Percentiles rank a stretch among this genome's conserved stretches.
Evolutionary conservation across 2,329 filamentous ascomycete genomes (phyloP).

Genomic region (Pezicula radicicola): DNA sequence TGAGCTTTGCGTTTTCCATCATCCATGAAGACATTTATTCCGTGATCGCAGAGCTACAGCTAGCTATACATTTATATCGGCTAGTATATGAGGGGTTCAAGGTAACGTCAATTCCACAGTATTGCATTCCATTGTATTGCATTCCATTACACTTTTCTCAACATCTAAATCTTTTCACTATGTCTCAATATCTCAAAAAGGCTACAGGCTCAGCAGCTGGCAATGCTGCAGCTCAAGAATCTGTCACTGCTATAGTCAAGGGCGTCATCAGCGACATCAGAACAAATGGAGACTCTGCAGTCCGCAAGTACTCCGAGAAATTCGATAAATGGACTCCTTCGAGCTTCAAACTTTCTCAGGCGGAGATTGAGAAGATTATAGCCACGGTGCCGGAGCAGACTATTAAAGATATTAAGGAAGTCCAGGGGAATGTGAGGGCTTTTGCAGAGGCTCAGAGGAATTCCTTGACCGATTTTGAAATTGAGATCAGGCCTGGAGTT

Average conservation of each 20-base stretch:
- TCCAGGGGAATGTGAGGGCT: constrained; percentile 44
- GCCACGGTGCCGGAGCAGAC: constrained; percentile 41
- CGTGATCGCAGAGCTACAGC: background rate
- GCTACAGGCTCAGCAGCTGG: background rate
- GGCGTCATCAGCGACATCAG: constrained; percentile 45
- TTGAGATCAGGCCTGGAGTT: constrained; percentile 47
- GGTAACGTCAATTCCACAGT: too few relatives aligned
- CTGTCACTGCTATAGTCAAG: constrained; percentile 39
- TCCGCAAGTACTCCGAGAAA: constrained; percentile 46
- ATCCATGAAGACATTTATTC: background rate
- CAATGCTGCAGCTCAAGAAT: background rate
- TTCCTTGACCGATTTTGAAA: constrained; percentile 45
- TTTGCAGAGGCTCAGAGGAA: constrained; percentile 47
- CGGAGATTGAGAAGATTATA: constrained; percentile 43
- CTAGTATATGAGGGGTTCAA: too few relatives aligned
- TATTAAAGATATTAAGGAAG: constrained; percentile 50
- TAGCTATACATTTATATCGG: background rate
- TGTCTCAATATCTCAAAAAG: constrained; percentile 7
- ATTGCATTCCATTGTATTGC: too few relatives aligned
- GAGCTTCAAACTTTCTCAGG: constrained; percentile 43
- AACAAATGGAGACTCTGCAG: constrained; percentile 42
- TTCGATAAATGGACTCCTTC: constrained; percentile 51
- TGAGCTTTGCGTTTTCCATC: background rate
- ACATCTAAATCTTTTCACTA: background rate
- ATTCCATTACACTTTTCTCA: too few relatives aligned